Base-by-base conservation (phyloP, 345 rosid species). In the Rhodamnia rubescens region DNA sequence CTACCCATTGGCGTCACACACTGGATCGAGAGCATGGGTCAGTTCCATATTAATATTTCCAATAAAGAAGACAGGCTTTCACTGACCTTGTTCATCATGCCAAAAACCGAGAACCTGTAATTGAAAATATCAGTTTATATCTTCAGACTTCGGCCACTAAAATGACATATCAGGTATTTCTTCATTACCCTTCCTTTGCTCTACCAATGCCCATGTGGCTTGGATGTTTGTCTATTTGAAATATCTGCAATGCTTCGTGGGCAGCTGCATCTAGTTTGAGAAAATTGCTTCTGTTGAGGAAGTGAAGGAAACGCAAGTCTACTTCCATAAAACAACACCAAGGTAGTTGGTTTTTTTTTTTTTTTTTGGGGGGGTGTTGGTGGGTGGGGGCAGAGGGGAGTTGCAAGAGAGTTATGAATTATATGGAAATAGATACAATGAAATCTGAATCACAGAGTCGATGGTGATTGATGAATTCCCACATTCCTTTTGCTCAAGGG, bases 171-270 rank as follows among this genome's bases (percentile, higher is more conserved):
- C 74, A 74, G 24, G 85, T 21, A 74, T 50, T 58, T 55, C 29
- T 53, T 44, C 29, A 54, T 87, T 93, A 97, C 99, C 99, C 99
- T 93, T 97, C 98, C 88, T 97, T 97, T 87, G 98, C 97, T 91
- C 99, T 91, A 82, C 99, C 99, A 85, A 97, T 97, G 88, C 99
- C 99, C 98, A 97, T 96, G 90, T 96, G 98, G 90, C 99, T 97
- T 87, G 99, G 99, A 92, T 97, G 99, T 87, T 96, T 97, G 88
- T 97, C 98, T 58, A 89, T 89, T 90, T 95, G 98, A 88, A 97
- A 97, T 86, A 95, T 95, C 92, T 97, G 98, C 89, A 97, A 86
- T 84, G 96, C 98, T 88, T 95, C 99, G 85, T 95, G 96, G 88
- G 98, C 96, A 87, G 96, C 93, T 6, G 94, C 96, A 87, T 97